Base-by-base conservation (phyloP, 176 grass and related monocot genomes). In the Calamus simplicifolius region DNA sequence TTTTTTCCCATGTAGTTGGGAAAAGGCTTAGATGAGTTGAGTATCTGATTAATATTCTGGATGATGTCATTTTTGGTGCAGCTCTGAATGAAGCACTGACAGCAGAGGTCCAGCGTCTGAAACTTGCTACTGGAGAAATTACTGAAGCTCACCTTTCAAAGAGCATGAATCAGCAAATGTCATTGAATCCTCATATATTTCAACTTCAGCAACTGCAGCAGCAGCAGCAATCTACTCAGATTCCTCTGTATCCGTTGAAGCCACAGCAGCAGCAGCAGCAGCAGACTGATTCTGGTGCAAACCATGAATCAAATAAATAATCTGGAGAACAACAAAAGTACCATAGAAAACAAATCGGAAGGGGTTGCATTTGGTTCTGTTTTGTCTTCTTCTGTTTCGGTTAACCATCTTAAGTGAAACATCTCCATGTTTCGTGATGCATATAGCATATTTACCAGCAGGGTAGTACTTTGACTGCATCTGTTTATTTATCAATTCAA, bases 41-140 rank as follows among this genome's bases (percentile, higher is more conserved):
- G n/a, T n/a, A n/a, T 35, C 29, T 31, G 26, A 30, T 73, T 43
- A 5, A 30, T 52, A 29, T 17, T 52, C 63, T 74, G 23, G 18
- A 16, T 49, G 64, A 68, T 66, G 12, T 62, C 50, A 38, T 76
- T 63, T 66, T 52, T 13, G 8, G 12, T 58, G 31, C 80, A 96
- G 87, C 87, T 43, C 80, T 96, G 72, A 96, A 91, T 28, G 92
- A 96, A 59, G 83, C 87, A 18, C 73, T 96, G 28, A 96, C 75
- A 16, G 77, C 57, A 0, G 92, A 96, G 75, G 80, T 96, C 64
- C 87, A 96, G 65, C 75, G 75, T 50, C 75, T 96, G 58, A 96
- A 91, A 77, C 14, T 88, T 28, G 77, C 77, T 25, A 90, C 83
- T 1, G 92, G 92, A 38, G 87, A 96, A 68, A 74, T 87, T 7